A percentile compares a stretch with the other conserved stretches of the same genome.
phyloP scores from a whole-genome alignment of 176 grass and related monocot genomes.

The Poa annua region DNA sequence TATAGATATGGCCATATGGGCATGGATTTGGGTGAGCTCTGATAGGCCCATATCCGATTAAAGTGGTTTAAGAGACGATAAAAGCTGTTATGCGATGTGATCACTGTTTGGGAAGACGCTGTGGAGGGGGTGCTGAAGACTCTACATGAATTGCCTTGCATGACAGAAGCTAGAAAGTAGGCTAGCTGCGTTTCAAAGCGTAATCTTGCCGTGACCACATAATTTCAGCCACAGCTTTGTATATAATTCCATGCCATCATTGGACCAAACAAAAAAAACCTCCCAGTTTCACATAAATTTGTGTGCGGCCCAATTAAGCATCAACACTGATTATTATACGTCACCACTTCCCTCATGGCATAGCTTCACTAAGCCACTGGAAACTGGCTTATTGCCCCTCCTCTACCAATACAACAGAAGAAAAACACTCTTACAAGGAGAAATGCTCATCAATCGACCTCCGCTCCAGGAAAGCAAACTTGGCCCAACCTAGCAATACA shows the following conservation, averaged over 20 bases:
- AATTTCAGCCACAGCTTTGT: background rate
- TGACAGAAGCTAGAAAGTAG: background rate
- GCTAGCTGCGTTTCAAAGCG: background rate
- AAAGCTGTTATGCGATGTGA: background rate
- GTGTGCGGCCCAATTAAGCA: background rate
- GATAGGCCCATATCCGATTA: too few species aligned
- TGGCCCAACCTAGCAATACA: background rate
- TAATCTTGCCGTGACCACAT: background rate
- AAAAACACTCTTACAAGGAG: background rate
- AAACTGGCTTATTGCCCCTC: conserved; percentile 29
- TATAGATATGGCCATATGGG: too few species aligned
- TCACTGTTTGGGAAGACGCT: background rate
- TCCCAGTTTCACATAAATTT: conserved; percentile 19
- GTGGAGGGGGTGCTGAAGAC: background rate
- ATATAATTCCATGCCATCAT: background rate
- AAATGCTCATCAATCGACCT: background rate
- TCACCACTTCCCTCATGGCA: conserved; percentile 22
- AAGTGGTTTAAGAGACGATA: too few species aligned
- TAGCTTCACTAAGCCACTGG: conserved; percentile 13
- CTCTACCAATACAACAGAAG: conserved; percentile 24
- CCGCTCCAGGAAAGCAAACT: background rate
- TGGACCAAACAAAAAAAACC: conserved; percentile 3
- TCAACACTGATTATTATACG: conserved; percentile 3
- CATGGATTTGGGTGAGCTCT: too few species aligned
- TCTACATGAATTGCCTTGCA: background rate